Percentiles rank a stretch among this genome's conserved stretches.
These are phyloP conservation scores for Diophrys appendiculata DNA, from an alignment of 73 alveolate species.

Conservation along the genomic window DNA sequence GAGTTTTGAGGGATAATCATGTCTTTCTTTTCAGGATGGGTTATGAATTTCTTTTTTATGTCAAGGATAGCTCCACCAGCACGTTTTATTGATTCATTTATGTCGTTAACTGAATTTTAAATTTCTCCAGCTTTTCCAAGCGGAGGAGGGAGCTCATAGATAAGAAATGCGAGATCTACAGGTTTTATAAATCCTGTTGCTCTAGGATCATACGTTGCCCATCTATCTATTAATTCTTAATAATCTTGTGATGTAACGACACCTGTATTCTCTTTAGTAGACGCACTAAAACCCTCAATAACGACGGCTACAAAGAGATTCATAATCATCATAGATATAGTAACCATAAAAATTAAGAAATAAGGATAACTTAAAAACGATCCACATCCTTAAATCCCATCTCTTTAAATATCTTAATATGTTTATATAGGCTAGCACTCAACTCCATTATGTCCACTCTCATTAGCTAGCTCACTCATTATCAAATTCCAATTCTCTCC, in stretches of 20 bases:
- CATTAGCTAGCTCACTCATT: constrained; percentile 19
- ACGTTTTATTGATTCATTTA: not conserved
- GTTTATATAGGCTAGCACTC: not conserved
- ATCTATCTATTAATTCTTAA: constrained; percentile 3
- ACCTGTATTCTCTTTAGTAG: constrained; percentile 15
- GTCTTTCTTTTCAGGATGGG: constrained; percentile 1
- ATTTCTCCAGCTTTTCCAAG: constrained; percentile 35
- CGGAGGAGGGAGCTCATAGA: constrained; percentile 43
- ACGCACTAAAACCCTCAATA: constrained; percentile 16
- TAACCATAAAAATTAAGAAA: constrained; percentile 16
- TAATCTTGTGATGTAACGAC: constrained; percentile 9
- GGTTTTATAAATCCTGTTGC: constrained; percentile 23
- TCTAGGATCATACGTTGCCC: constrained; percentile 16
- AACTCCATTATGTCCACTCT: constrained; percentile 13
- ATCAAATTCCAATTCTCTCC: constrained; percentile 30
- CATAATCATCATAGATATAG: constrained; percentile 21
- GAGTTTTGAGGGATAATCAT: constrained; percentile 18
- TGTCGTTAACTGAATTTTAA: not conserved
- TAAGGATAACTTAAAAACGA: constrained; percentile 1
- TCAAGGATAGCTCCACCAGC: constrained; percentile 9
- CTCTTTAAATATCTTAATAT: not conserved
- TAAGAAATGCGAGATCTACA: constrained; percentile 14
- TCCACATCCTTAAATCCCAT: constrained; percentile 26
- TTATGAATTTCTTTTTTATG: constrained; percentile 9
- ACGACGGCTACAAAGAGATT: constrained; percentile 35